Evolutionary conservation across 768 basidiomycete species (phyloP), one percentile per base, ranked within the genome.

Genomic region (Ramaria sp.): DNA sequence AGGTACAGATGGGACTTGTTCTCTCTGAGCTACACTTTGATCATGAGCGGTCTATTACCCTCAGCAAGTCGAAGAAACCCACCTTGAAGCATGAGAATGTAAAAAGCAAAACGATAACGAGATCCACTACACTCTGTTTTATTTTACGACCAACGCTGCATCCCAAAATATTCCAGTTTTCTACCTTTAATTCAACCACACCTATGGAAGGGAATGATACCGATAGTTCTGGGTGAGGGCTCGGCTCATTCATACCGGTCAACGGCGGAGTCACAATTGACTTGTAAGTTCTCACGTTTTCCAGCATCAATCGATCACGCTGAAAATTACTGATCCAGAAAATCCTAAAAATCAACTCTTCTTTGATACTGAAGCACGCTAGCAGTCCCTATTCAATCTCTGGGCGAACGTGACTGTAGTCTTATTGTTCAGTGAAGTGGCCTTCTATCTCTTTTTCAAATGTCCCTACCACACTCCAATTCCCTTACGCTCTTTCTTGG

Each of bases 401-500:
- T 2, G 27, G 27, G 27, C 2, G 27, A 27, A 27, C 2, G 27
- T 27, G 3, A 27, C 5, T 5, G 3, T 27, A 27, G 27, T 27
- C 27, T 27, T 2, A 27, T 27, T 27, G 27, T 27, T 27, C 27
- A 27, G 27, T 27, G 27, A 27, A 27, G 15, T 49, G 48, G 48
- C 31, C 48, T 5, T 27, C 6, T 24, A 13, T 33, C 48, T 17
- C 48, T 30, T 24, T 51, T 31, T 22, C 13, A 9, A 37, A 52
- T 52, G 7, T 19, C 19, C 4, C 12, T 57, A 17, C 46, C 55
- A 11, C 55, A 33, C 13, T 48, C 45, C 19, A 30, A 22, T 20
- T 48, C 34, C 15, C 7, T 38, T 38, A 37, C 55, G 13, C 31
- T 57, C n/a, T n/a, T 57, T 34, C 30, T 57, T 27, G 86, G 86